Evolutionary conservation across 2,329 filamentous ascomycete species (phyloP), one percentile per base, ranked within the genome.

Genomic region (Pseudogymnoascus sp.): DNA sequence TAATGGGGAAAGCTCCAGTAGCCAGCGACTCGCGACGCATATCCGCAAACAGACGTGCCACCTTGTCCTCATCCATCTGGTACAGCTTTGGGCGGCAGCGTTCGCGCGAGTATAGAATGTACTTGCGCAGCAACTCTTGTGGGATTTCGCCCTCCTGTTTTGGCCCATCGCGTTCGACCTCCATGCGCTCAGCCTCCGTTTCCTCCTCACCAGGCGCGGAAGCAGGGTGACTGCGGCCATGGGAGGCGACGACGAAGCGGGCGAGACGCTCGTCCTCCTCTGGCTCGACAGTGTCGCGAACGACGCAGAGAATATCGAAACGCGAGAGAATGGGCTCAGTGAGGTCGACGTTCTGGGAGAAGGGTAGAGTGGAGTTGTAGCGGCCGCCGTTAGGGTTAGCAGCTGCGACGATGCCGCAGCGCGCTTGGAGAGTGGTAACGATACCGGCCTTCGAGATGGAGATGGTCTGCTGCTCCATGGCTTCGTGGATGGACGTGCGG

Each of bases 381-480:
- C 94, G 89, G 20, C 94, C 94, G 54, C 92, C 93, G 63, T 96
- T 93, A 0, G 94, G 94, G 76, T 99, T 99, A 69, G 94, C 94
- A 1, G 94, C 94, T 14, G 94, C 94, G 66, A 99, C 92, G 67
- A 99, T 95, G 60, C 92, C 92, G 74, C 94, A 99, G 38, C 94
- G 88, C 43, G 94, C 94, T 74, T 99, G 93, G 0, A 99, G 81
- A 0, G 94, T 97, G 1, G 94, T 99, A 43, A 99, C 94, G 64
- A 99, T 99, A 75, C 94, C 94, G 0, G 94, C 94, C 74, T 99
- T 99, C 66, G 92, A 96, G 71, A 99, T 99, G 64, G 93, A 97
- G 67, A 99, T 99, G 1, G 94, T 99, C 77, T 99, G 94, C 76
- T 99, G 94, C 75, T 99, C 94, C 94, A 99, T 99, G 63, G 94